Base-by-base conservation (phyloP, 2,329 filamentous ascomycete genomes). In the Mollisia scopiformis region DNA sequence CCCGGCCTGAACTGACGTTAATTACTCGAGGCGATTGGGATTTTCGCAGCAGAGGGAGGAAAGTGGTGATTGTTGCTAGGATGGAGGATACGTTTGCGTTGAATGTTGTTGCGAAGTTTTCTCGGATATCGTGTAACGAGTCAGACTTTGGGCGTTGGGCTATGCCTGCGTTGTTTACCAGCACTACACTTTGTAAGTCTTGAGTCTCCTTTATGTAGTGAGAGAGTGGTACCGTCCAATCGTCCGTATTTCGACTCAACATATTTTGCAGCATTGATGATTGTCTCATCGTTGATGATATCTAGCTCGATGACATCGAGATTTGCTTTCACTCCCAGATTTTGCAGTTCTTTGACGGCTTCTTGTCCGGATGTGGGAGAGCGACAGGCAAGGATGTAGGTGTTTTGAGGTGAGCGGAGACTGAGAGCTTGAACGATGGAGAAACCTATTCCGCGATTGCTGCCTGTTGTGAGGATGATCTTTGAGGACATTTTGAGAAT, bases 41-140 rank as follows among this genome's bases (percentile, higher is more conserved):
- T 19, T 66, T 55, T 33, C 62, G 62, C 0, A 76, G 68, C 1
- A 77, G 65, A 13, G 73, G 71, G 5, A 72, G 62, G 57, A 72
- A 69, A 19, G 73, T 62, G 10, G 63, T 62, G 11, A 71, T 70
- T 33, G 79, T 37, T 46, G 75, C 73, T 5, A 72, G 78, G 21
- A 80, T 72, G 0, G 78, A 80, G 2, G 75, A 77, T 62, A 82
- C 73, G 68, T 82, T 80, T 39, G 77, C 71, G 52, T 76, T 73
- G n/a, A 77, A 74, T 14, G 68, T 70, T 6, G 64, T 60, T 62
- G 69, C 74, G 69, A 73, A 73, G 2, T 69, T 69, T 28, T 72
- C 66, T 62, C 77, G 74, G 19, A 77, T 66, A 10, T 72, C 70
- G 3, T 60, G 53, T 23, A 73, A 66, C 61, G 75, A 71, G 11